These are phyloP conservation scores for Solanum lignicaule DNA, from an alignment of 257 asterid species.

Conservation along the genomic window DNA sequence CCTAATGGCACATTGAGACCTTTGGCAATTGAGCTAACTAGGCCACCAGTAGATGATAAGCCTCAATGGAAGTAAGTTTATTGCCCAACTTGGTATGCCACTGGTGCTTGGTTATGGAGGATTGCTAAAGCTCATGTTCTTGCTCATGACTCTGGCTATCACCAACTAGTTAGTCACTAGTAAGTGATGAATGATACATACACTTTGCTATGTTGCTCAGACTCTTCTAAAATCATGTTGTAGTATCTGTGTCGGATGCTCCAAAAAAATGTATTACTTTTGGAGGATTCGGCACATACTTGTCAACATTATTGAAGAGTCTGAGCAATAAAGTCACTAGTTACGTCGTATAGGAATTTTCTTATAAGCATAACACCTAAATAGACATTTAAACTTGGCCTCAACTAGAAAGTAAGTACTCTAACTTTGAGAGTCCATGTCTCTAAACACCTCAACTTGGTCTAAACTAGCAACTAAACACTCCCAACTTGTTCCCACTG, in stretches of 20 bases:
- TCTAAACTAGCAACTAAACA: neutral
- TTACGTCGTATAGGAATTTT: no score
- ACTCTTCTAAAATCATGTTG: neutral
- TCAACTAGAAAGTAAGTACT: neutral
- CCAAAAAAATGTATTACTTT: neutral
- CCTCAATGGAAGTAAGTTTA: no score
- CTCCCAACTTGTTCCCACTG: neutral
- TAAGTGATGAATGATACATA: constrained; percentile 4
- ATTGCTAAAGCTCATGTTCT: no score
- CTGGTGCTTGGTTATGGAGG: no score
- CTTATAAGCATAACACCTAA: neutral
- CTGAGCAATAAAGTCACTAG: neutral
- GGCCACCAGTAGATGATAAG: no score
- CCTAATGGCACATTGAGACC: no score
- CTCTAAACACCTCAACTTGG: neutral
- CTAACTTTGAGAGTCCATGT: neutral
- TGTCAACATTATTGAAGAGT: neutral
- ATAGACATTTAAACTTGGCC: neutral
- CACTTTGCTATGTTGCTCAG: neutral
- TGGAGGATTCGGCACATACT: neutral
- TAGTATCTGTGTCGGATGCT: neutral
- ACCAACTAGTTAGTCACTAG: constrained; percentile 46
- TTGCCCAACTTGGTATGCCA: no score
- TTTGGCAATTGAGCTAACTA: no score
- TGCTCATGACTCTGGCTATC: no score